These are phyloP conservation scores for Hebeloma cylindrosporum DNA, from an alignment of 768 basidiomycete genomes.

Conservation along the genomic window DNA sequence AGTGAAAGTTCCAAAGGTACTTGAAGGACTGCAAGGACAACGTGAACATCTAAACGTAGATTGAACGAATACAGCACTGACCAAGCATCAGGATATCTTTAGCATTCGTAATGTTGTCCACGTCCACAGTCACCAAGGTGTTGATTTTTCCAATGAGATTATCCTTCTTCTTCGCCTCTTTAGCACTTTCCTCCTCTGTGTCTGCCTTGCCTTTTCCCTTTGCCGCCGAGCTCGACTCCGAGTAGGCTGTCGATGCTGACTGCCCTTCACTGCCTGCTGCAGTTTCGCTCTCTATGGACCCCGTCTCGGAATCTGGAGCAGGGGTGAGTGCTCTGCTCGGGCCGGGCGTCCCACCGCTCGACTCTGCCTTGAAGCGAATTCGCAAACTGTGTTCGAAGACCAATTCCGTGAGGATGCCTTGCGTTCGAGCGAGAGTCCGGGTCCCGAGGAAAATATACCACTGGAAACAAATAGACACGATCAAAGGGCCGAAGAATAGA, in stretches of 20 bases:
- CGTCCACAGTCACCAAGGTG: conserved; percentile 70
- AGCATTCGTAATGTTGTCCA: conserved; percentile 35
- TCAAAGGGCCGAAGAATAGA: conserved; percentile 49
- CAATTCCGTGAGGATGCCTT: conserved; percentile 45
- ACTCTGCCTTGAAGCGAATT: conserved; percentile 58
- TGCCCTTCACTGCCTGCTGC: conserved; percentile 1
- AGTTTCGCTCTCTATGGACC: conserved; percentile 5
- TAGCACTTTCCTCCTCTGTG: not conserved
- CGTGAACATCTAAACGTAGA: not conserved
- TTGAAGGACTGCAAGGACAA: conserved; percentile 20
- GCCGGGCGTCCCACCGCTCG: not conserved
- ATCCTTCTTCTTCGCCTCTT: conserved; percentile 27
- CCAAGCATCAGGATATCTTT: conserved; percentile 36
- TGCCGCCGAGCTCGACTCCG: not conserved
- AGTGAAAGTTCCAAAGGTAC: conserved; percentile 41
- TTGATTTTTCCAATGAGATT: conserved; percentile 74
- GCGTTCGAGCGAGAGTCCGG: conserved; percentile 37
- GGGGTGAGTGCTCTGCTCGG: not conserved
- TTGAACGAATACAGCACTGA: conserved; percentile 7
- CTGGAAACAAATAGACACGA: conserved; percentile 50
- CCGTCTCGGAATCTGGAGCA: conserved; percentile 6
- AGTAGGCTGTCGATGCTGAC: conserved; percentile 15
- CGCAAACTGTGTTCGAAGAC: conserved; percentile 52
- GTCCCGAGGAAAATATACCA: conserved; percentile 53
- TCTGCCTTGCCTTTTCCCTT: conserved; percentile 12